phyloP scores from a whole-genome alignment of 208 protist genomes.

The Trypanosoma theileri region DNA sequence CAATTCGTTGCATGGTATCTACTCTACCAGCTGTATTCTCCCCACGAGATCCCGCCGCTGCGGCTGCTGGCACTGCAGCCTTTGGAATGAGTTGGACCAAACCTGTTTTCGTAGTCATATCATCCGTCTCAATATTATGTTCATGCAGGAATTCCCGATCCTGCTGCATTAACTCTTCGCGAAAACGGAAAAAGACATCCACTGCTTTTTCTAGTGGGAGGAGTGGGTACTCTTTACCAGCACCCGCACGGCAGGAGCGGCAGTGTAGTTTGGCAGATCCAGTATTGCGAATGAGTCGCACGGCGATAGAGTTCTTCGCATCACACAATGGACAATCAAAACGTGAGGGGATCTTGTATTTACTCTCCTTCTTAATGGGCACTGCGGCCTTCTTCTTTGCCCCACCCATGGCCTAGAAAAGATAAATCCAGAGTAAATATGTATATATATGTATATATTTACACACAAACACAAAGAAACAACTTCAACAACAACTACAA shows the following conservation, averaged over 20 bases:
- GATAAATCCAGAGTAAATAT: neutral
- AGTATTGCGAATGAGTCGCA: conserved; percentile 56
- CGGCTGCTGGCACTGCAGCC: neutral
- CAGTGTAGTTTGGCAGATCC: conserved; percentile 68
- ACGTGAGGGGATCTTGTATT: conserved; percentile 87
- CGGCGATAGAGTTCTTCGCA: conserved; percentile 73
- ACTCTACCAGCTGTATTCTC: neutral
- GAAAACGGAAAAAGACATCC: conserved; percentile 89
- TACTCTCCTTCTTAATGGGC: conserved; percentile 90
- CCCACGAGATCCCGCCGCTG: neutral
- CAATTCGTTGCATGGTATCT: conserved; percentile 14
- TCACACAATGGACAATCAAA: conserved; percentile 91
- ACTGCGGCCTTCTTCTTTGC: conserved; percentile 76
- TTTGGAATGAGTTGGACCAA: conserved; percentile 17
- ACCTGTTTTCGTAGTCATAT: conserved; percentile 22
- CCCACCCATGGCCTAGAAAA: conserved; percentile 64
- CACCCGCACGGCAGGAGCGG: conserved; percentile 59
- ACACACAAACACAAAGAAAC: neutral
- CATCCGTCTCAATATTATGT: conserved; percentile 36
- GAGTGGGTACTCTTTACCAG: conserved; percentile 44
- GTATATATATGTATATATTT: neutral
- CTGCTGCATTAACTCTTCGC: conserved; percentile 70
- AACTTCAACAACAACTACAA: neutral
- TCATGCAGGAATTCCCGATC: conserved; percentile 56
- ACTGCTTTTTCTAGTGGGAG: conserved; percentile 77